phyloP scores from a whole-genome alignment of 169 alveolate genomes.

The Plasmodium inui region DNA sequence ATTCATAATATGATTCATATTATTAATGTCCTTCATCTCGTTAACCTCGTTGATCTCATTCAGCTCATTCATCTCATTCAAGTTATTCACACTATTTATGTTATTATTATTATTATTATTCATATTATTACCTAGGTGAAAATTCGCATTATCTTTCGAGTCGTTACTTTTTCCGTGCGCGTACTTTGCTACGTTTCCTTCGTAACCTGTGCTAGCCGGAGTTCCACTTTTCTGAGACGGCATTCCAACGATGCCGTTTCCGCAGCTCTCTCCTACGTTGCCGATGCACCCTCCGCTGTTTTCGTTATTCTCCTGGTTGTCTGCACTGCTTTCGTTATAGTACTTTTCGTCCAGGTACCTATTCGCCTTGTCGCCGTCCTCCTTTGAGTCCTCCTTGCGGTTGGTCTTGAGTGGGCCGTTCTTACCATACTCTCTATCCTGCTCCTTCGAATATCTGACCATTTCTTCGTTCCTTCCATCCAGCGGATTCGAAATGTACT shows the following conservation, averaged over 20 bases:
- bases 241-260: neutral
- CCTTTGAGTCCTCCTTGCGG: slow-evolving; percentile 21
- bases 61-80: neutral
- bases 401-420: neutral
- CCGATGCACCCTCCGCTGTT: neutral
- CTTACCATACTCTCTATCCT: slow-evolving; percentile 22
- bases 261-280: too few relatives aligned
- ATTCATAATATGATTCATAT: neutral
- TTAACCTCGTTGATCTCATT: neutral
- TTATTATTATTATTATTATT: slow-evolving; percentile 31
- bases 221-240: slow-evolving; percentile 24
- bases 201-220: neutral
- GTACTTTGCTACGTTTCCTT: slow-evolving; percentile 17
- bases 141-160: slow-evolving; percentile 56
- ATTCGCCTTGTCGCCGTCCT: slow-evolving; percentile 16
- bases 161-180: slow-evolving; percentile 36
- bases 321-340: slow-evolving; percentile 32
- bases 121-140: slow-evolving; percentile 58
- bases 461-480: slow-evolving; percentile 41
- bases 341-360: slow-evolving; percentile 27
- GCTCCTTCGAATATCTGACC: neutral
- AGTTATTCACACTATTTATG: neutral
- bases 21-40: neutral
- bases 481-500: slow-evolving; percentile 11
- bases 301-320: neutral